phyloP scores from a whole-genome alignment of 2,329 filamentous ascomycete genomes.

The Colletotrichum tabaci region DNA sequence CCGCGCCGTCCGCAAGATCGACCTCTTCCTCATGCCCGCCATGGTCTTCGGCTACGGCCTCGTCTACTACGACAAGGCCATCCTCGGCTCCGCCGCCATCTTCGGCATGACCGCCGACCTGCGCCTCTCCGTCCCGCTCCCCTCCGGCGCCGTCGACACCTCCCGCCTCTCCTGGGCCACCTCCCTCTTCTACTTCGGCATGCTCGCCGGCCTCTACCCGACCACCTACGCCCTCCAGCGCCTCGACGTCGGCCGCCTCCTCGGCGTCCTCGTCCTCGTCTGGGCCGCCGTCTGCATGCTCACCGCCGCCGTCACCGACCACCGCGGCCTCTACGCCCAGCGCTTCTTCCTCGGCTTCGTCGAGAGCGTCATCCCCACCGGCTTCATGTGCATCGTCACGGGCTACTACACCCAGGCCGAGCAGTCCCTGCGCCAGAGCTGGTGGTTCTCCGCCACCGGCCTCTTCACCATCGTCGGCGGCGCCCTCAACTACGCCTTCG shows the following conservation, averaged over 20 bases:
- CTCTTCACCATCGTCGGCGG: constrained; percentile 76
- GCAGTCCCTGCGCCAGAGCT: constrained; percentile 75
- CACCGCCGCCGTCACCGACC: constrained; percentile 76
- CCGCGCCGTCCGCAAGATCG: constrained; percentile 76
- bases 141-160: constrained; percentile 69
- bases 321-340: constrained; percentile 76
- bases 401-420: constrained; percentile 77
- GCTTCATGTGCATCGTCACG: constrained; percentile 75
- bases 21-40: constrained; percentile 76
- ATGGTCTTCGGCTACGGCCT: constrained; percentile 71
- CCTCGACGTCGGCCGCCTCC: constrained; percentile 75
- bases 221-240: constrained; percentile 80
- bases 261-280: constrained; percentile 74
- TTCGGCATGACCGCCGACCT: constrained; percentile 84
- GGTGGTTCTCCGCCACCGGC: constrained; percentile 75
- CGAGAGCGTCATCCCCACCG: constrained; percentile 76
- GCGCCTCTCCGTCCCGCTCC: constrained; percentile 66
- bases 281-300: constrained; percentile 79
- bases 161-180: constrained; percentile 82
- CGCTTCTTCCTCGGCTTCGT: constrained; percentile 76
- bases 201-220: constrained; percentile 81
- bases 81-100: constrained; percentile 79
- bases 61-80: constrained; percentile 72
- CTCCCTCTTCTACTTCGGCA: constrained; percentile 85
- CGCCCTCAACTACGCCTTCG: constrained; percentile 77